Percentiles rank a stretch among this genome's conserved stretches.
These are phyloP conservation scores for Teratosphaeria pseudoeucalypti DNA, from an alignment of 2,329 filamentous ascomycete species.

Conservation along the genomic window DNA sequence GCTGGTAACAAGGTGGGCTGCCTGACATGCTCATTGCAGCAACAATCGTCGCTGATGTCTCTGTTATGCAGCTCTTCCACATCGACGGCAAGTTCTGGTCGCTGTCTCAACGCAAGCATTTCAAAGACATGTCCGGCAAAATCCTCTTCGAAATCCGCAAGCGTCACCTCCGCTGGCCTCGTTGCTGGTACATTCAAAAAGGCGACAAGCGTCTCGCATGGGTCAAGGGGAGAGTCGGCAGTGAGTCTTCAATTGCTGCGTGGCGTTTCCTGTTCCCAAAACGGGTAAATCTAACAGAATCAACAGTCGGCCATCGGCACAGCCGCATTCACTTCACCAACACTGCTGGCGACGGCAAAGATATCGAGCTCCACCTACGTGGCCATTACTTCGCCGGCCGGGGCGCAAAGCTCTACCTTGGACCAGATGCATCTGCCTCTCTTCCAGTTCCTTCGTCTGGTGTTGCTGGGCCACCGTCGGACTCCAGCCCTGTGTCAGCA, in stretches of 20 bases:
- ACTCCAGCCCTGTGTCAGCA: background rate
- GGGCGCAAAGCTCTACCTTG: background rate
- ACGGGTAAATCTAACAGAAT: background rate
- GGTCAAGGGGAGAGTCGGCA: background rate
- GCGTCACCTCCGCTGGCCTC: background rate
- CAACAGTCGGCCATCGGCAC: background rate
- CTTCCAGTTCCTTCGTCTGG: background rate
- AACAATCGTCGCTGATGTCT: background rate
- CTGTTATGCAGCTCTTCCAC: background rate
- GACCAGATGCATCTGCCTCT: background rate
- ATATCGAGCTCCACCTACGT: background rate
- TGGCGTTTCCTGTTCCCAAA: background rate
- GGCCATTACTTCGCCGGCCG: background rate
- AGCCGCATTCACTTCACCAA: background rate
- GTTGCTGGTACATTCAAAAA: background rate
- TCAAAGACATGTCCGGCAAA: background rate
- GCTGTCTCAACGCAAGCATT: background rate
- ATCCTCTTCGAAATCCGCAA: background rate
- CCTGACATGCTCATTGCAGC: background rate
- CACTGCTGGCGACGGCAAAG: background rate
- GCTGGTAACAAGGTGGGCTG: background rate
- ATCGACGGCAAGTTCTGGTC: constrained; percentile 1
- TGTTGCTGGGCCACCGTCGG: background rate
- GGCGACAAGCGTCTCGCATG: background rate
- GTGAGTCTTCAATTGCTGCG: background rate